Evolutionary conservation across 2,329 filamentous ascomycete genomes (phyloP).

Genomic region (Xylariaceae sp.): DNA sequence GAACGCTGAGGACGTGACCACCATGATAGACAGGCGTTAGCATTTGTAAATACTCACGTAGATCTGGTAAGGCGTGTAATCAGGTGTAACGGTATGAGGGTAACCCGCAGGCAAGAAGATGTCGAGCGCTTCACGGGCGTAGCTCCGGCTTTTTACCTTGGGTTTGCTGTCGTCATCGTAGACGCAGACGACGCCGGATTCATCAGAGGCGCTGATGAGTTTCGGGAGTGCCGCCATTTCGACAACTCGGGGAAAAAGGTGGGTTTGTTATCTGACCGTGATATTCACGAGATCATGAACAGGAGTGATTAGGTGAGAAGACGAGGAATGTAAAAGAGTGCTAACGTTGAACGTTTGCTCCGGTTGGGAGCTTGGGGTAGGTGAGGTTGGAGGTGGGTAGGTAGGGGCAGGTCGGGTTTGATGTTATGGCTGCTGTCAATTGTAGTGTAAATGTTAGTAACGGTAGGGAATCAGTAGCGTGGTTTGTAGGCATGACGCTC

Average conservation of each 20-base stretch:
- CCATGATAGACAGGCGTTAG: neutral
- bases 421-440: too few relatives aligned
- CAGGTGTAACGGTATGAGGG: slow-evolving; percentile 75
- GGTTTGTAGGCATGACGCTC: neutral
- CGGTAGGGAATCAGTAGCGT: too few relatives aligned
- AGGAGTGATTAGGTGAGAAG: too few relatives aligned
- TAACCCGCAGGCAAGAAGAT: slow-evolving; percentile 85
- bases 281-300: too few relatives aligned
- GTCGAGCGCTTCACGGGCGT: slow-evolving; percentile 46
- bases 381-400: too few relatives aligned
- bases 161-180: slow-evolving; percentile 52
- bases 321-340: too few relatives aligned
- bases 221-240: slow-evolving; percentile 15
- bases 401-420: too few relatives aligned
- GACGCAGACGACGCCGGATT: slow-evolving; percentile 24
- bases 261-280: too few relatives aligned
- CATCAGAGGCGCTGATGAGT: slow-evolving; percentile 25
- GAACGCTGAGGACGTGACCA: neutral
- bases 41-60: slow-evolving; percentile 32
- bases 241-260: neutral
- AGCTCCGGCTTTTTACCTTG: slow-evolving; percentile 21
- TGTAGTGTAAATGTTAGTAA: too few relatives aligned
- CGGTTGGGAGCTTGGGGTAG: too few relatives aligned
- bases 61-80: slow-evolving; percentile 70
- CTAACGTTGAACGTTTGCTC: too few relatives aligned